These are phyloP conservation scores for Malassezia yamatoensis DNA, from an alignment of 1,284 basidiomycete genomes.

Conservation along the genomic window DNA sequence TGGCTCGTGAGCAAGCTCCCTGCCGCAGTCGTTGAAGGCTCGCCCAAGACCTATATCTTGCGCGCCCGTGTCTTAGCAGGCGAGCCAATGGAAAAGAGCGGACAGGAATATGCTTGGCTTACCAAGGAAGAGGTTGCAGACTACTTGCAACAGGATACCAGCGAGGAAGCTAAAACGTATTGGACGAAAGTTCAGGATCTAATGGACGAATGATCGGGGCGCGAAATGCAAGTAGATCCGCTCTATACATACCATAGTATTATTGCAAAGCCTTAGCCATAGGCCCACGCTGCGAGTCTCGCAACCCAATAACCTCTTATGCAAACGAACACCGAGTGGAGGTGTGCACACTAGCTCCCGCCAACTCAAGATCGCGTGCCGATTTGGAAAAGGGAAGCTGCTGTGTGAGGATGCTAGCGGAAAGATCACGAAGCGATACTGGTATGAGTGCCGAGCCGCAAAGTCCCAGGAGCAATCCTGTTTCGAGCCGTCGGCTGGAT, in stretches of 20 bases:
- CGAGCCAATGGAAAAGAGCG: conserved; percentile 43
- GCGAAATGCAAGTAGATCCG: too few relatives aligned
- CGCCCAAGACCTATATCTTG: conserved; percentile 32
- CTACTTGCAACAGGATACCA: conserved; percentile 34
- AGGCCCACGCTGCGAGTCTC: too few relatives aligned
- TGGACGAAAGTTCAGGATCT: conserved; percentile 69
- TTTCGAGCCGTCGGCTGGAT: background rate
- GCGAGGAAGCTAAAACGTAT: conserved; percentile 57
- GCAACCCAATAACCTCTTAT: too few relatives aligned
- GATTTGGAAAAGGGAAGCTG: too few relatives aligned
- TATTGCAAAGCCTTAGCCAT: too few relatives aligned
- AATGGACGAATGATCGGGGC: conserved; percentile 48
- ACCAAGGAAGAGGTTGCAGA: conserved; percentile 73
- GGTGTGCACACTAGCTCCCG: too few relatives aligned
- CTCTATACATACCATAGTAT: too few relatives aligned
- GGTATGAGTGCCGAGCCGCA: background rate
- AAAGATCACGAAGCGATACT: background rate
- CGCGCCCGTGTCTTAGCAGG: conserved; percentile 36
- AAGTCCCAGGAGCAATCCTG: background rate
- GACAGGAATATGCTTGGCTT: conserved; percentile 74
- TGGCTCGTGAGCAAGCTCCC: conserved; percentile 43
- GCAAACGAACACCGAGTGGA: too few relatives aligned
- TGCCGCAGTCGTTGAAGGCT: conserved; percentile 22
- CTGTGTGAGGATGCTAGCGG: background rate
- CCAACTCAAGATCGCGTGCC: too few relatives aligned